Percentiles rank a stretch among this genome's conserved stretches.
Evolutionary conservation across 495 filamentous ascomycete species (phyloP).

Genomic region (Haplographium delicatum): DNA sequence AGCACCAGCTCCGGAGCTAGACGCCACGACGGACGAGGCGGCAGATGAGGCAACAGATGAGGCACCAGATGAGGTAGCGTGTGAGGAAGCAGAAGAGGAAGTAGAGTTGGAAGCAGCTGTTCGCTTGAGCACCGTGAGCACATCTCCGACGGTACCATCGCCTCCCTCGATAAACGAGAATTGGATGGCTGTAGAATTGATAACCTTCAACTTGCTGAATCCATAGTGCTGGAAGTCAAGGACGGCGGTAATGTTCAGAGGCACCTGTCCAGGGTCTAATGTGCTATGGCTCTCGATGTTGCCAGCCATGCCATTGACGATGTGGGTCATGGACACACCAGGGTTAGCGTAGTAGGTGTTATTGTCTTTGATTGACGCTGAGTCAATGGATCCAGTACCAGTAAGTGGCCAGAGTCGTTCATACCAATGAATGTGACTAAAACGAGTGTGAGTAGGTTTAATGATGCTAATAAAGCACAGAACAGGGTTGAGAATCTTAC

Average conservation of each 20-base stretch:
- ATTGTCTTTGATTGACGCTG: slow-evolving; percentile 28
- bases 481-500: slow-evolving; percentile 13
- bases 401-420: slow-evolving; percentile 36
- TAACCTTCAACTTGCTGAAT: slow-evolving; percentile 43
- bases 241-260: slow-evolving; percentile 39
- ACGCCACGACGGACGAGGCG: too few relatives aligned
- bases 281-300: slow-evolving; percentile 32
- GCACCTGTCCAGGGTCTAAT: slow-evolving; percentile 25
- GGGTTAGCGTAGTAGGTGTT: slow-evolving; percentile 35
- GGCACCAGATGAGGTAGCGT: background rate
- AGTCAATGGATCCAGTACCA: slow-evolving; percentile 29
- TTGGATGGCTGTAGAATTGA: slow-evolving; percentile 36
- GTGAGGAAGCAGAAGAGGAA: background rate
- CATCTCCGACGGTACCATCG: slow-evolving; percentile 39
- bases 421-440: slow-evolving; percentile 32
- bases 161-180: slow-evolving; percentile 43
- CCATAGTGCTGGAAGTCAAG: slow-evolving; percentile 44
- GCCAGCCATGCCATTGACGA: slow-evolving; percentile 31
- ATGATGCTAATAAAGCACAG: background rate
- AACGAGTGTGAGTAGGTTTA: background rate
- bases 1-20: too few relatives aligned
- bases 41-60: too few relatives aligned
- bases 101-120: background rate
- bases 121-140: slow-evolving; percentile 35
- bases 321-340: slow-evolving; percentile 31